Conservation (phyloP, 2,329 filamentous ascomycete species). For the Penicillium sp. region DNA sequence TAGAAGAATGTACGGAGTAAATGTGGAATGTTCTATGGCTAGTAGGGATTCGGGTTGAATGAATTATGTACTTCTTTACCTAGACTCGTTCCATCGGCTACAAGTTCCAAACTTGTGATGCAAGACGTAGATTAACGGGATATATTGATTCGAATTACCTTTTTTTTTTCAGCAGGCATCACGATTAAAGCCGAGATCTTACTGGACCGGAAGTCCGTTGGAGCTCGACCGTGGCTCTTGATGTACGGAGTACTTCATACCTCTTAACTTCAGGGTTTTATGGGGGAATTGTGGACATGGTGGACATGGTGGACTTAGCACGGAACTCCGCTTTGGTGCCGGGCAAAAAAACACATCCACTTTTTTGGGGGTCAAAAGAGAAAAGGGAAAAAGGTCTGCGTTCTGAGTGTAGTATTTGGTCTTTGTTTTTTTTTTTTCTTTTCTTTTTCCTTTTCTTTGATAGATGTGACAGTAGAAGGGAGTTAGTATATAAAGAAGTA, state of each 20-base stretch:
- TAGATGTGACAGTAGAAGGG: not conserved
- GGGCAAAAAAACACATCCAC: slow-evolving; percentile 1
- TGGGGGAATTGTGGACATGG: not conserved
- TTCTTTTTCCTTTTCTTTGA: not conserved
- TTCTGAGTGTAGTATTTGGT: not conserved
- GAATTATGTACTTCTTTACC: not conserved
- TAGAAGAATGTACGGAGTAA: not conserved
- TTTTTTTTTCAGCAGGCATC: slow-evolving; percentile 5
- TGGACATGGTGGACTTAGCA: not conserved
- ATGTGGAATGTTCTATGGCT: too few relatives aligned
- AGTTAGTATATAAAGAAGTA: not conserved
- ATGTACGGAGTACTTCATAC: not conserved
- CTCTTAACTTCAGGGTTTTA: not conserved
- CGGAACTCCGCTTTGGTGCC: slow-evolving; percentile 14
- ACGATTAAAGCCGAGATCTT: not conserved
- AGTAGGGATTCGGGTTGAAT: too few relatives aligned
- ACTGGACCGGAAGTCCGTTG: slow-evolving; percentile 24
- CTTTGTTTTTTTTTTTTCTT: too few relatives aligned
- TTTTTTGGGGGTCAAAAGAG: not conserved
- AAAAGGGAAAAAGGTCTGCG: not conserved
- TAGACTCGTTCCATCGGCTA: not conserved
- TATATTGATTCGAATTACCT: not conserved
- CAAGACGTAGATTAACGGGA: not conserved
- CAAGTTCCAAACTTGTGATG: not conserved
- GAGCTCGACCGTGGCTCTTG: not conserved